Evolutionary conservation across 2,329 filamentous ascomycete genomes (phyloP), one percentile per base, ranked within the genome.

Genomic region (Neofusicoccum cordaticola): DNA sequence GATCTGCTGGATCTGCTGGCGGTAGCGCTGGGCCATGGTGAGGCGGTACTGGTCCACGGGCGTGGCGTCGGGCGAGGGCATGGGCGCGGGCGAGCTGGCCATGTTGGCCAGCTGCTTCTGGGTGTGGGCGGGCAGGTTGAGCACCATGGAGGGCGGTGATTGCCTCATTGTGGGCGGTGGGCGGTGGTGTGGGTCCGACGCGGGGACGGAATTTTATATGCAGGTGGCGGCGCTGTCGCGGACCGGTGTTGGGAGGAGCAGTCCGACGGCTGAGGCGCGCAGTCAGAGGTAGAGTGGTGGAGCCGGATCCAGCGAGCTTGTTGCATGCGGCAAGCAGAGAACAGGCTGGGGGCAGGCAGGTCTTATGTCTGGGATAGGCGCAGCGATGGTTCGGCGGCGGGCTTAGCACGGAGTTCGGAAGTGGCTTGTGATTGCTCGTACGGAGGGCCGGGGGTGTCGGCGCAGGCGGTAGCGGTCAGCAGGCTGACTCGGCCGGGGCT

Each of bases 41-140:
- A 52, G 37, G 41, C 51, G 51, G 42, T 64, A 64, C 51, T 58
- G 52, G 17, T 53, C 51, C 34, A 48, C 41, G 19, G 62, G 51
- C 7, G 51, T 22, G 4, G 51, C 62, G 5, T 48, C 42, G 31
- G 51, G 8, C 3, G 51, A 27, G 34, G 52, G n/a, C 13, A 9
- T 34, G 5, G 52, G 44, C 5, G 42, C 31, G 3, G 62, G 51
- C 34, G 41, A 50, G 42, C 19, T 34, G n/a, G 62, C 51, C 62
- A 64, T 57, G 62, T 15, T 41, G 42, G 62, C 62, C n/a, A 64
- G 52, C 52, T 64, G 62, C 62, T 51, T 57, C 45, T 64, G 62
- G 27, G 52, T 64, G 62, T 64, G 62, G 42, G 51, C 51, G 44
- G 62, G 62, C 31, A 64, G 51, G 41, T 53, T 52, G 44, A 63